phyloP scores from a whole-genome alignment of 2,329 filamentous ascomycete genomes.

The Aspergillus novofumigatus region DNA sequence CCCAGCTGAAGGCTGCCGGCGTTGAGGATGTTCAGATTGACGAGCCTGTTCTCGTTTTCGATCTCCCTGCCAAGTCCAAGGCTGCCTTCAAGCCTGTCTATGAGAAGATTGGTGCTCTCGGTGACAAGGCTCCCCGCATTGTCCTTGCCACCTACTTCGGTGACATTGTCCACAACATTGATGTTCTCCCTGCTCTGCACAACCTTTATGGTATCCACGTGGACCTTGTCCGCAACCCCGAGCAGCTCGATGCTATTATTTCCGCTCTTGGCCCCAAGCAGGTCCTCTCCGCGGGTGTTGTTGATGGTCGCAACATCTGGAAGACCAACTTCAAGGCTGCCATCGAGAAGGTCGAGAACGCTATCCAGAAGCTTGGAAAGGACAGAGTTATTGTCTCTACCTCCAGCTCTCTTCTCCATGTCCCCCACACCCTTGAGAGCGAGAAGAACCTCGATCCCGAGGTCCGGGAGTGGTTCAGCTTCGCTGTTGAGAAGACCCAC shows the following conservation, averaged over 20 bases:
- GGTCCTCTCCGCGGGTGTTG: conserved; percentile 88
- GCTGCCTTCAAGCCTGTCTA: conserved; percentile 97
- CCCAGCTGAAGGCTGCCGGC: conserved; percentile 91
- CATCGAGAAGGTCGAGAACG: conserved; percentile 84
- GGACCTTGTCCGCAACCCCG: conserved; percentile 95
- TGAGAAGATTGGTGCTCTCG: conserved; percentile 71
- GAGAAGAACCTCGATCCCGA: conserved; percentile 98
- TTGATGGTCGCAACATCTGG: conserved; percentile 99
- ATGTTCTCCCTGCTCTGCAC: conserved; percentile 69
- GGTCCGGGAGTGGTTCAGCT: conserved; percentile 97
- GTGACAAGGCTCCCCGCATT: conserved; percentile 77
- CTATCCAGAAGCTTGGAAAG: conserved; percentile 93
- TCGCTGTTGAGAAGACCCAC: conserved; percentile 87
- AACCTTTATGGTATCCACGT: conserved; percentile 83
- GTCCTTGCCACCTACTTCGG: conserved; percentile 97
- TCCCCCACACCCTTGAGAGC: conserved; percentile 92
- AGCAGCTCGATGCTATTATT: conserved; percentile 87
- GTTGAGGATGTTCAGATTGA: conserved; percentile 97
- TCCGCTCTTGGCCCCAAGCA: conserved; percentile 82
- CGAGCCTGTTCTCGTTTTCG: conserved; percentile 94
- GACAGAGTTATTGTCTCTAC: conserved; percentile 95
- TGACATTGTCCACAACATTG: conserved; percentile 98
- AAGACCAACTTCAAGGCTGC: conserved; percentile 98
- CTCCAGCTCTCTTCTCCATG: conserved; percentile 96
- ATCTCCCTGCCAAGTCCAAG: conserved; percentile 86